Conservation (phyloP, 176 grass and related monocot species). For the Ampelocalamus luodianensis region DNA sequence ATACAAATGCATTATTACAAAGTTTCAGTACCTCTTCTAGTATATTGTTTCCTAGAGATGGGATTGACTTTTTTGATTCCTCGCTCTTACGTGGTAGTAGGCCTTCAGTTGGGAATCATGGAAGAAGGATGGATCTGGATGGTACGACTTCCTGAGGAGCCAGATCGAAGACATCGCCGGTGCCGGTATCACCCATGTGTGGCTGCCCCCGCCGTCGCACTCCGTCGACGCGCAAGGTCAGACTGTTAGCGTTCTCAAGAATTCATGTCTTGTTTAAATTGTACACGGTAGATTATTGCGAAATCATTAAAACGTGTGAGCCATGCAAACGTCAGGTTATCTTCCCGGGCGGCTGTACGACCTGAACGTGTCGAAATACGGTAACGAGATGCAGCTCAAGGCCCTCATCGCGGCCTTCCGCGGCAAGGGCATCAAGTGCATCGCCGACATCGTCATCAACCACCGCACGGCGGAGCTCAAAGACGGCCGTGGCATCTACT, state of each 20-base stretch:
- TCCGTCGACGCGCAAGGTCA: slow-evolving; percentile 54
- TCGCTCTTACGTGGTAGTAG: neutral
- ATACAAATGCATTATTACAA: no score
- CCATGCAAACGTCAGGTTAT: slow-evolving; percentile 8
- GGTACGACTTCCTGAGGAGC: slow-evolving; percentile 53
- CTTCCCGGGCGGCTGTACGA: slow-evolving; percentile 69
- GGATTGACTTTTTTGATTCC: neutral
- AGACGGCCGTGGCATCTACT: slow-evolving; percentile 62
- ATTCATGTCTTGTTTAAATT: no score
- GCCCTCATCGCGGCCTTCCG: slow-evolving; percentile 46
- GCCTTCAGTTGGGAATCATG: slow-evolving; percentile 69
- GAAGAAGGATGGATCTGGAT: slow-evolving; percentile 51
- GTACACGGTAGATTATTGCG: no score
- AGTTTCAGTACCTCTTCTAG: no score
- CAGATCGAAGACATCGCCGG: slow-evolving; percentile 48
- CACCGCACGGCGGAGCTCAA: slow-evolving; percentile 63
- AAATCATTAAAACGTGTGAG: no score
- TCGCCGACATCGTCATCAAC: slow-evolving; percentile 71
- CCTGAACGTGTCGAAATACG: slow-evolving; percentile 59
- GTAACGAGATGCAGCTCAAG: slow-evolving; percentile 37
- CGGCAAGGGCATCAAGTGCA: slow-evolving; percentile 37
- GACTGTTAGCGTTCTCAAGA: no score
- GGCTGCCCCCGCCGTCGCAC: slow-evolving; percentile 44
- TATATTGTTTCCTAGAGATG: no score
- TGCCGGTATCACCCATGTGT: slow-evolving; percentile 39